Evolutionary conservation across 2,329 filamentous ascomycete genomes (phyloP), one percentile per base, ranked within the genome.

Genomic region (Rutstroemia sp.): DNA sequence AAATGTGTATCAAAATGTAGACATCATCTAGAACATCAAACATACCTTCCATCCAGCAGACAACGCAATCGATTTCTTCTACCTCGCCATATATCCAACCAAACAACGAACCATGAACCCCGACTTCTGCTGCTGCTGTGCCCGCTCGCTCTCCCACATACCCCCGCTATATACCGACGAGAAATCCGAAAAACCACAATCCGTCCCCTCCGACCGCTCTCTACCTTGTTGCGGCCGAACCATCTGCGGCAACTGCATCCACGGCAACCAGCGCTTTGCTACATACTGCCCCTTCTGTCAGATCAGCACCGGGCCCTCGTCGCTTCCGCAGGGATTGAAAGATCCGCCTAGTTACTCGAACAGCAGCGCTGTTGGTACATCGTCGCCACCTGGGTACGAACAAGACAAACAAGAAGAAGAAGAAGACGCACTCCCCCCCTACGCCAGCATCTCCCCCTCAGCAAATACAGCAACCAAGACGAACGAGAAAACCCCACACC

Each of bases 251-350:
- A 19, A 30, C 10, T 56, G 53, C 25, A 51, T 56, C 19, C 14
- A 51, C 1, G 25, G 38, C 1, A 56, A 56, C 10, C 17, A 14
- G 19, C 30, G 49, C 41, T 54, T 56, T 3, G 56, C 21, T 30
- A 39, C 41, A 16, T 50, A 47, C 7, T 53, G 83, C 67, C 88
- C 88, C 0, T 92, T 87, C 70, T 94, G 89, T 69, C 89, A 92
- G 71, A 80, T 89, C 63, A 84, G 84, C 5, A 78, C 75, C 46
- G 81, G 84, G 2, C 81, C 81, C 7, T 70, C 84, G 3, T 76
- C 83, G 48, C 79, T 21, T 9, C 17, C 83, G 1, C 83, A 83
- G 71, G 83, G 85, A 10, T 76, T 89, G 23, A 80, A 77, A 65
- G 81, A 86, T 58, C 86, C 86, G n/a, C 86, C 86, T 1, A 76